phyloP scores from a whole-genome alignment of 2,329 filamentous ascomycete genomes.

The Penicillium sp. region DNA sequence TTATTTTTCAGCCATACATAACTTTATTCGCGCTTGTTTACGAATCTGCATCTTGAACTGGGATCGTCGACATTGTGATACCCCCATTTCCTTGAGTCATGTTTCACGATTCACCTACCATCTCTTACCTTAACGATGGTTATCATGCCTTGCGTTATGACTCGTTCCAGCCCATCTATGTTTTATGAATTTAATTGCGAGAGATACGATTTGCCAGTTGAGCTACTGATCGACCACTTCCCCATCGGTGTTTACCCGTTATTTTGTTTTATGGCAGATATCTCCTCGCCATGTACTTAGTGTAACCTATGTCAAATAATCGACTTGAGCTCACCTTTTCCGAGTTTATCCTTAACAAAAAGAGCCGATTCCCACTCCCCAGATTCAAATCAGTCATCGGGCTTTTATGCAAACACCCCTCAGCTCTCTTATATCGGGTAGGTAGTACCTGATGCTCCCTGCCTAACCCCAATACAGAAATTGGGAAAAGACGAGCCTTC shows the following conservation, averaged over 20 bases:
- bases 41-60: slow-evolving; percentile 10
- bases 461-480: not conserved
- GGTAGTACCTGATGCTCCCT: not conserved
- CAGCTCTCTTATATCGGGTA: not conserved
- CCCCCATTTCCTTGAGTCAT: slow-evolving; percentile 22
- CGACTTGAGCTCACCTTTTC: not conserved
- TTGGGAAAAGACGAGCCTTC: not conserved
- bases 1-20: slow-evolving; percentile 14
- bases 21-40: slow-evolving; percentile 14
- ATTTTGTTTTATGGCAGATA: slow-evolving; percentile 29
- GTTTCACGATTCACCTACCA: slow-evolving; percentile 24
- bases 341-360: not conserved
- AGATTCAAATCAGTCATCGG: not conserved
- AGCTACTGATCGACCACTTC: slow-evolving; percentile 5
- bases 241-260: slow-evolving; percentile 13
- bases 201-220: slow-evolving; percentile 5
- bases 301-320: slow-evolving; percentile 26
- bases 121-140: slow-evolving; percentile 4
- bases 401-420: not conserved
- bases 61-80: slow-evolving; percentile 25
- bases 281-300: slow-evolving; percentile 35
- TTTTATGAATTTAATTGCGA: slow-evolving; percentile 1
- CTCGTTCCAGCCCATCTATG: not conserved
- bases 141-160: slow-evolving; percentile 8
- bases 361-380: not conserved